Evolutionary conservation across 805 yeast species (phyloP), one percentile per base, ranked within the genome.

Genomic region (Schizosaccharomyces lindneri): DNA sequence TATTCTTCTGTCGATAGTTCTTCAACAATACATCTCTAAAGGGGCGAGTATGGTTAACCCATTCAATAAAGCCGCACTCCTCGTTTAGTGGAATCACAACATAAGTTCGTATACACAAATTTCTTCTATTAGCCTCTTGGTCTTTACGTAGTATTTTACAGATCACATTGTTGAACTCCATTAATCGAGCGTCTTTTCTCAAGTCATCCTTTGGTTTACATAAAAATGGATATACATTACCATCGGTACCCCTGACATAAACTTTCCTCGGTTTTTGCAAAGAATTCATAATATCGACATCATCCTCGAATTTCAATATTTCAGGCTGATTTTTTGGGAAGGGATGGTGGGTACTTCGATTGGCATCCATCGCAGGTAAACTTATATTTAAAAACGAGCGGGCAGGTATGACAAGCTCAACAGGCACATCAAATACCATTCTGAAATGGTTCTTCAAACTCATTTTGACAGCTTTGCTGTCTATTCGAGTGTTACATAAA

Each of bases 151-250:
- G 73, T 39, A 93, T 69, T 65, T 86, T 79, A 68, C 89, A 89
- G 70, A 93, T 81, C 71, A 88, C 84, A 0, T 87, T 81, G 0
- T 97, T 87, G 66, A 93, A 84, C 66, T 94, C 93, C 85, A 88
- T 85, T 61, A 90, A 80, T 66, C 95, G 85, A 3, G 95, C 93
- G 74, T 94, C 99, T 68, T 94, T 94, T 65, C 97, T 74, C 21
- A 94, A 82, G 73, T 93, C 98, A 71, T 93, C 99, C 64, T 81
- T 79, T 7, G 83, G 81, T 68, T 93, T 93, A 66, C 95, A 83
- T 73, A 93, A 76, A 17, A 93, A 76, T 21, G 83, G 78, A 69
- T 89, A 89, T 0, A 74, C 70, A n/a, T 73, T 72, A 7, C 90
- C 89, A 71, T 90, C 86, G 1, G 86, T 80, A 0, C 97, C 98